Evolutionary conservation across 2,329 filamentous ascomycete genomes (phyloP), one percentile per base, ranked within the genome.

Genomic region (Dactylellina drechsleri): DNA sequence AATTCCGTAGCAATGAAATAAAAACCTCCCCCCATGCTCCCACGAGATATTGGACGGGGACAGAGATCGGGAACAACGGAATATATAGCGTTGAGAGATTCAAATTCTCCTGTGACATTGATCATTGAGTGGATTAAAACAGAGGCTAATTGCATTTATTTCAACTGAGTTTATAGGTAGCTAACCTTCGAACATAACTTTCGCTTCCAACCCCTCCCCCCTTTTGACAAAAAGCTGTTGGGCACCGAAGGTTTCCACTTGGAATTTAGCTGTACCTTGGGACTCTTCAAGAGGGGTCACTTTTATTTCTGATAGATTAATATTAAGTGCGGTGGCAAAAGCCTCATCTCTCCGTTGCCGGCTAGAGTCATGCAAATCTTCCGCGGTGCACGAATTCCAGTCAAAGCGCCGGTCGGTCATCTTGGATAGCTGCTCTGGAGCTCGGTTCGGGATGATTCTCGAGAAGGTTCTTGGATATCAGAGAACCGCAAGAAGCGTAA

Each of bases 61-160:
- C 91, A 94, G 62, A 97, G 87, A 36, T 86, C 86, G 0, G 92
- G 91, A 0, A 95, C 90, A 13, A 85, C 84, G 53, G 84, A 80
- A 80, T 92, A 87, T 77, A 98, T 91, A 64, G 92, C 91, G 80
- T 93, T 93, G 65, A 97, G 87, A 1, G 92, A 96, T 58, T 87
- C 87, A 80, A 92, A 90, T 82, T 97, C 94, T 74, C 93, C 92
- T 87, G 79, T 78, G 31, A 36, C 31, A 36, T 36, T 36, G 5
- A 10, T 36, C 31, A 36, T 36, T 36, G 10, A 36, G 6, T 36
- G 10, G 10, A 36, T 36, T 7, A 8, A 36, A 36, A 36, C 6
- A 1, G 31, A 36, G 31, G 31, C 6, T 10, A 2, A 1, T 36
- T 36, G 31, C 31, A 36, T 7, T 36, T 8, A 7, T 10, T 8